Conservation (phyloP, 2,329 filamentous ascomycete species). For the Didymella pinodella region DNA sequence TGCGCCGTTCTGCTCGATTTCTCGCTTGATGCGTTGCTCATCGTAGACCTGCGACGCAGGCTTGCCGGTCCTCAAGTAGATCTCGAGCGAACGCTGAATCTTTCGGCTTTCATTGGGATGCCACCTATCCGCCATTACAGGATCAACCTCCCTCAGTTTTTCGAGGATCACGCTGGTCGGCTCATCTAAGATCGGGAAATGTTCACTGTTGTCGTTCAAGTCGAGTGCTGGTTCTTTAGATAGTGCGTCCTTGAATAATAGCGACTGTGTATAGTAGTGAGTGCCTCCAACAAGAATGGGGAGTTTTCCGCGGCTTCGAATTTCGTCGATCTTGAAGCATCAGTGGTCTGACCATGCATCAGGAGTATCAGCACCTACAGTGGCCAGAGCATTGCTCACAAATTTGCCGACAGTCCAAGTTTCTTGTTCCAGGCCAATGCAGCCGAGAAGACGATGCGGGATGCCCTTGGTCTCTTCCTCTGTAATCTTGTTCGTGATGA, state of each 20-base stretch:
- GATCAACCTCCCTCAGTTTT: slow-evolving; percentile 81
- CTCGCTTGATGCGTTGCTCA: slow-evolving; percentile 65
- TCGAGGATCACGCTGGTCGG: slow-evolving; percentile 75
- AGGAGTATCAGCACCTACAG: slow-evolving; percentile 44
- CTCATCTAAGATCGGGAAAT: slow-evolving; percentile 74
- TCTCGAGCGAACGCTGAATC: slow-evolving; percentile 87
- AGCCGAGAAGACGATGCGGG: slow-evolving; percentile 86
- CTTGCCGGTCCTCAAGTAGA: slow-evolving; percentile 82
- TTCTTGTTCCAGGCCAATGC: slow-evolving; percentile 75
- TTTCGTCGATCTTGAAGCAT: slow-evolving; percentile 71
- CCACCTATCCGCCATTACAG: slow-evolving; percentile 88
- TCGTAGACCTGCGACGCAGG: slow-evolving; percentile 87
- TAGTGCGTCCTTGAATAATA: slow-evolving; percentile 80
- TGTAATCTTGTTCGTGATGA: slow-evolving; percentile 95
- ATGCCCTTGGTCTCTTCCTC: slow-evolving; percentile 76
- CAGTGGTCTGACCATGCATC: not conserved
- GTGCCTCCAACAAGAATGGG: slow-evolving; percentile 94
- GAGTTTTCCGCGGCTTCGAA: slow-evolving; percentile 77
- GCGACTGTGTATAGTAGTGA: slow-evolving; percentile 90
- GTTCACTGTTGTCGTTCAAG: slow-evolving; percentile 31
- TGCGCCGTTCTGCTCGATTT: slow-evolving; percentile 32
- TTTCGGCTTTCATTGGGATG: slow-evolving; percentile 93
- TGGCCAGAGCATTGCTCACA: slow-evolving; percentile 69
- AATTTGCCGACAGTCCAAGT: slow-evolving; percentile 87
- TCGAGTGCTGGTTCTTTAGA: slow-evolving; percentile 57